Evolutionary conservation across 2,329 filamentous ascomycete species (phyloP).

Genomic region (Exophiala alcalophila): DNA sequence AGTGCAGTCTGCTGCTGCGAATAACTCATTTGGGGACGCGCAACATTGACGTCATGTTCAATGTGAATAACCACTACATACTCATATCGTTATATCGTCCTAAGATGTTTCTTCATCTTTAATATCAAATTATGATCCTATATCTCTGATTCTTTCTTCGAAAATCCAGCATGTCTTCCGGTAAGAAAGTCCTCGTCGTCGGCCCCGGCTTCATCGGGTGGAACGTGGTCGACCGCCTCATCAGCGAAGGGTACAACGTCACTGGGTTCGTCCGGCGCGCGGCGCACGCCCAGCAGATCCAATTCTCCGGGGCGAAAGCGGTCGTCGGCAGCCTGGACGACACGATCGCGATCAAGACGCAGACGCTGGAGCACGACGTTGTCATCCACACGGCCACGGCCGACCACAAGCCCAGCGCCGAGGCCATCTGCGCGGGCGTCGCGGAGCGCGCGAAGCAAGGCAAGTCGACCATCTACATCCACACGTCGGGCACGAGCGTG

Average conservation of each 20-base stretch:
- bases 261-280: conserved; percentile 34
- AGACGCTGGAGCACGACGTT: conserved; percentile 41
- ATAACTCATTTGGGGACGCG: no score
- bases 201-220: conserved; percentile 39
- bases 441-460: conserved; percentile 38
- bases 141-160: no score
- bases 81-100: no score
- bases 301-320: conserved; percentile 37
- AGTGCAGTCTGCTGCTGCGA: no score
- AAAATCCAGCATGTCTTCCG: conserved; percentile 3
- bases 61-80: no score
- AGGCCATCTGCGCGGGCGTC: conserved; percentile 48
- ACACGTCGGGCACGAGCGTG: conserved; percentile 47
- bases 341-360: conserved; percentile 39
- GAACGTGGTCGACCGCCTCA: conserved; percentile 46
- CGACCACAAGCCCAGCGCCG: conserved; percentile 47
- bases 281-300: conserved; percentile 13
- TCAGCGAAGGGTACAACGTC: conserved; percentile 44
- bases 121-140: no score
- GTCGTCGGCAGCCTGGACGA: conserved; percentile 45
- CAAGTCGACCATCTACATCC: conserved; percentile 48
- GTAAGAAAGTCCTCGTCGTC: conserved; percentile 24
- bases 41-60: no score
- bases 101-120: no score
- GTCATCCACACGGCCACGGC: conserved; percentile 51